Evolutionary conservation across 2,329 filamentous ascomycete genomes (phyloP).

Genomic region (Paraphaeosphaeria sporulosa): DNA sequence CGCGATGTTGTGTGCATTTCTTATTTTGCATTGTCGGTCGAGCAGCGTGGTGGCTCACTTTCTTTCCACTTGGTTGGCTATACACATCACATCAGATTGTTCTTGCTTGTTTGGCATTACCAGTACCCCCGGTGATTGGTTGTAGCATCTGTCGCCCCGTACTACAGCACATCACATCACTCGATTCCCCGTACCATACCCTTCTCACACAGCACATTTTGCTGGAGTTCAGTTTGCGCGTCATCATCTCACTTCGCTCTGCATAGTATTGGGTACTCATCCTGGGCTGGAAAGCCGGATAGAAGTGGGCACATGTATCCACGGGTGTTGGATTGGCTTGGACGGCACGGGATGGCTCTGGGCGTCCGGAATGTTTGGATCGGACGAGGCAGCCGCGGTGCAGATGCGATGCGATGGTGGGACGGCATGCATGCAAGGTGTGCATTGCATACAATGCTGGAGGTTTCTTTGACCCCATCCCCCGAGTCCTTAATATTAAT

Average conservation of each 20-base stretch:
- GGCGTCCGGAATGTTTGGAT: no score
- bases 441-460: conserved; percentile 6
- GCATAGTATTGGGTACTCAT: conserved; percentile 12
- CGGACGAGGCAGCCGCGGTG: neutral
- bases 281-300: neutral
- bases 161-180: conserved; percentile 11
- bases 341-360: neutral
- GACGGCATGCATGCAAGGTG: conserved; percentile 9
- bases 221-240: conserved; percentile 8
- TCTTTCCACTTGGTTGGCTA: neutral
- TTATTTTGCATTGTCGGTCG: conserved; percentile 10
- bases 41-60: neutral
- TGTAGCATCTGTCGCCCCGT: conserved; percentile 4
- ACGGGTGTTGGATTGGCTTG: neutral
- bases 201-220: neutral
- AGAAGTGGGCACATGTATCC: neutral
- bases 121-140: conserved; percentile 4
- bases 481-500: conserved; percentile 20
- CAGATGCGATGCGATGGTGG: conserved; percentile 5
- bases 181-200: conserved; percentile 14
- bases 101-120: conserved; percentile 11
- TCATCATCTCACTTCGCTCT: conserved; percentile 1
- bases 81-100: conserved; percentile 6
- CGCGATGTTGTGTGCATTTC: conserved; percentile 2
- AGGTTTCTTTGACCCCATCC: conserved; percentile 13